Conservation (phyloP, 164 flowering plant species). For the Piper longum region DNA sequence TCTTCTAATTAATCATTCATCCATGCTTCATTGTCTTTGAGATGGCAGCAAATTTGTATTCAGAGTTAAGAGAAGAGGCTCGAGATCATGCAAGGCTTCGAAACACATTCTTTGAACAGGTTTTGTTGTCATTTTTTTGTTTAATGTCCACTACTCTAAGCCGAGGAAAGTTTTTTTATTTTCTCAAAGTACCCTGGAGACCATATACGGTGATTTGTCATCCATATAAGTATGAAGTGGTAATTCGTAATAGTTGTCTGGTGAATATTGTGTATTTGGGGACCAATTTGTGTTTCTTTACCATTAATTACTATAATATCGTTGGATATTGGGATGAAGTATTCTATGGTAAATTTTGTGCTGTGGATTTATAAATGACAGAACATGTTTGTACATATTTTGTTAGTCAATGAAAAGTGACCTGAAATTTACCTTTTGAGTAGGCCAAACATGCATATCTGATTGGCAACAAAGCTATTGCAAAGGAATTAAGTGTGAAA, state of each 20-base stretch:
- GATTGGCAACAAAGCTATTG: constrained; percentile 80
- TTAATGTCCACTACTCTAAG: not conserved
- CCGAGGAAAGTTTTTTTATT: too few species aligned
- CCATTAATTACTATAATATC: too few species aligned
- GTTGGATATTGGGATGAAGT: too few species aligned
- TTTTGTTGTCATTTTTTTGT: constrained; percentile 8
- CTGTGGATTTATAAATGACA: not conserved
- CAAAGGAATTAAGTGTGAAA: constrained; percentile 80
- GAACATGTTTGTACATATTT: not conserved
- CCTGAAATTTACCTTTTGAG: constrained; percentile 1
- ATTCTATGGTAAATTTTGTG: not conserved
- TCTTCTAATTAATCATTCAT: constrained; percentile 13
- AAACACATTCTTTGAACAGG: constrained; percentile 96
- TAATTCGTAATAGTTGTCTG: too few species aligned
- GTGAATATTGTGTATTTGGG: too few species aligned
- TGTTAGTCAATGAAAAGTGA: not conserved
- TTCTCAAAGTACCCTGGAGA: too few species aligned
- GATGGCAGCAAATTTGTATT: constrained; percentile 81
- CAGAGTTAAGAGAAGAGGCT: constrained; percentile 90
- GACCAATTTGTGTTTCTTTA: too few species aligned
- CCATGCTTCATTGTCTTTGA: constrained; percentile 22
- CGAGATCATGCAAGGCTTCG: constrained; percentile 89
- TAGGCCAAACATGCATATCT: constrained; percentile 93
- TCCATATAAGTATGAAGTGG: too few species aligned
- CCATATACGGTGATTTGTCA: too few species aligned